These are phyloP conservation scores for Starmera stellimalicola DNA, from an alignment of 1,139 yeast species.

Conservation along the genomic window DNA sequence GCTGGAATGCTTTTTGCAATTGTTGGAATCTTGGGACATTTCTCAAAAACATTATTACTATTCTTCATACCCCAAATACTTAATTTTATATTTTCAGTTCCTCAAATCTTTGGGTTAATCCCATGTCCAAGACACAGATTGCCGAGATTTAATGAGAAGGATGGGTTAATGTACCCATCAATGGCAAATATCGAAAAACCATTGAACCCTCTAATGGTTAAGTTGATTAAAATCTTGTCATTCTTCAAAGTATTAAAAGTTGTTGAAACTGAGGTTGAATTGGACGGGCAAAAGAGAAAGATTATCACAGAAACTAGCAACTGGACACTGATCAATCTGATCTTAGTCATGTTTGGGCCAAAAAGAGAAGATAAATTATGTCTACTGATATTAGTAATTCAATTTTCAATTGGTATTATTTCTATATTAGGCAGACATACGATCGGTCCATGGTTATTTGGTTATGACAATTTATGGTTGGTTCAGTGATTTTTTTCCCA, in stretches of 20 bases:
- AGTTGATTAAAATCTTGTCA: conserved; percentile 23
- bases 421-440: conserved; percentile 76
- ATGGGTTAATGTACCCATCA: conserved; percentile 76
- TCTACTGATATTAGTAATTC: conserved; percentile 44
- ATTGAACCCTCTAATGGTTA: conserved; percentile 22
- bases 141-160: conserved; percentile 60
- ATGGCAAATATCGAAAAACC: conserved; percentile 34
- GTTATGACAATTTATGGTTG: conserved; percentile 65
- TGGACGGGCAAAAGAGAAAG: conserved; percentile 16
- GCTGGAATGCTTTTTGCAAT: conserved; percentile 99
- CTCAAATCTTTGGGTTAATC: conserved; percentile 76
- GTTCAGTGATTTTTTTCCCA: conserved; percentile 21
- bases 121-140: conserved; percentile 95
- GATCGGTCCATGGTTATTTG: conserved; percentile 79
- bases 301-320: conserved; percentile 44
- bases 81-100: conserved; percentile 81
- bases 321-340: conserved; percentile 77
- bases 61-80: conserved; percentile 86
- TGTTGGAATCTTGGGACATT: conserved; percentile 92
- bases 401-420: conserved; percentile 52
- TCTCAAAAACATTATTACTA: conserved; percentile 80
- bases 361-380: conserved; percentile 76
- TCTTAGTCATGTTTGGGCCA: conserved; percentile 83
- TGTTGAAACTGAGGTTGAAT: conserved; percentile 25
- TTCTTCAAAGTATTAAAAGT: conserved; percentile 42